These are phyloP conservation scores for Ceratobasidium sp. DNA, from an alignment of 1,284 basidiomycete species.

Conservation along the genomic window DNA sequence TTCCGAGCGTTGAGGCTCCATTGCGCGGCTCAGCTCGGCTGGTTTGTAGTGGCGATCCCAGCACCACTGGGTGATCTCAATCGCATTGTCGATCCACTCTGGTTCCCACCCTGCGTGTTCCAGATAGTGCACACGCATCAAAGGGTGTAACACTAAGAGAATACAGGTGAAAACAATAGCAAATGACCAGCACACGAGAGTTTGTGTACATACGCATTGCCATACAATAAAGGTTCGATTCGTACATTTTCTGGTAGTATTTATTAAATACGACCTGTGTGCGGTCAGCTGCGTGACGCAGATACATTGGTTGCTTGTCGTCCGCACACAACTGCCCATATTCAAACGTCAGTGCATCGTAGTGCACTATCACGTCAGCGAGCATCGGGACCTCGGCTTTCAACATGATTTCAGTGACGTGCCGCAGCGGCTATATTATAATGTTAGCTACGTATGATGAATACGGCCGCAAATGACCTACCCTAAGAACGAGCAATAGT, in stretches of 20 bases:
- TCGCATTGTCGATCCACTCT: neutral
- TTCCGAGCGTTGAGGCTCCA: too few species aligned
- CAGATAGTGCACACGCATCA: neutral
- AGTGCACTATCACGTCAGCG: neutral
- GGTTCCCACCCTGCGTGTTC: neutral
- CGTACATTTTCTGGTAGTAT: neutral
- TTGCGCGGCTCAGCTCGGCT: neutral
- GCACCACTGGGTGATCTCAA: neutral
- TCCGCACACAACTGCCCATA: neutral
- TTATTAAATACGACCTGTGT: neutral
- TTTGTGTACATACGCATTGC: neutral
- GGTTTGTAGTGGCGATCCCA: constrained; percentile 1
- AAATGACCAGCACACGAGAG: neutral
- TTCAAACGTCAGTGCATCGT: neutral
- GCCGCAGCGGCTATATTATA: neutral
- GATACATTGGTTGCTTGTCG: neutral
- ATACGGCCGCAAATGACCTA: too few species aligned
- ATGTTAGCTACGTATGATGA: neutral
- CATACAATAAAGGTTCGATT: neutral
- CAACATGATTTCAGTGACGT: neutral
- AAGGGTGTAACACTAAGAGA: constrained; percentile 9
- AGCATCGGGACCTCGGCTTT: neutral
- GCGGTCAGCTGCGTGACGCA: neutral
- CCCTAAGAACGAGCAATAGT: too few species aligned
- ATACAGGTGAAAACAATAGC: neutral